Base-by-base conservation (phyloP, 768 basidiomycete genomes). In the Termitomyces sp. region DNA sequence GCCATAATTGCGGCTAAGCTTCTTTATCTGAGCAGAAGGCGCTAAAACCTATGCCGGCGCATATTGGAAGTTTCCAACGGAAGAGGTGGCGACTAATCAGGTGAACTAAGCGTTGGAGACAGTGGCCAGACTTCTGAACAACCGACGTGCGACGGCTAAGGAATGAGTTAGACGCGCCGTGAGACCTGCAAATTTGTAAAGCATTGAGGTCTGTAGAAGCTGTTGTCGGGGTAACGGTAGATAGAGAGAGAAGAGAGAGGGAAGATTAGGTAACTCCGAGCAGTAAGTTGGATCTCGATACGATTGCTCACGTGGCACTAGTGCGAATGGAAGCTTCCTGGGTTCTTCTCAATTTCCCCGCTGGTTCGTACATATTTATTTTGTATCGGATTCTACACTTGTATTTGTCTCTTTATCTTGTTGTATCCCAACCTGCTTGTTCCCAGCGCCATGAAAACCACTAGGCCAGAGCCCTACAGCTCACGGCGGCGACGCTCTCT, bases 361-460 rank as follows among this genome's bases (percentile, higher is more conserved):
- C 49, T 56, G 51, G 41, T 56, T 61, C 52, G 54, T 64, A 37
- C 35, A 37, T 37, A 62, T 66, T 61, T 64, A 61, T 62, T 62
- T 62, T 66, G 58, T 61, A 56, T 62, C 49, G 32, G 35, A 25
- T 50, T 37, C 37, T 51, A 53, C 57, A 41, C 54, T 19, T 62
- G 61, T 62, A 55, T 55, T 59, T 52, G 45, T 60, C 58, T 58
- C 52, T 52, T 54, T 40, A 59, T 55, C 61, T 59, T 64, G 61
- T 35, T 51, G 57, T 63, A 55, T 60, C 63, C 57, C 61, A 61
- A 40, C 63, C 56, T 57, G 40, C 63, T 34, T 39, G 54, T 64
- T 64, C 65, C 52, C 51, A 58, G 34, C 44, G 16, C 49, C 65
- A 80, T 79, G 79, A 71, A 70, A 52, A 76, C 72, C 61, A 45